Base-by-base conservation (phyloP, 768 basidiomycete genomes). In the Pulveroboletus sp. region DNA sequence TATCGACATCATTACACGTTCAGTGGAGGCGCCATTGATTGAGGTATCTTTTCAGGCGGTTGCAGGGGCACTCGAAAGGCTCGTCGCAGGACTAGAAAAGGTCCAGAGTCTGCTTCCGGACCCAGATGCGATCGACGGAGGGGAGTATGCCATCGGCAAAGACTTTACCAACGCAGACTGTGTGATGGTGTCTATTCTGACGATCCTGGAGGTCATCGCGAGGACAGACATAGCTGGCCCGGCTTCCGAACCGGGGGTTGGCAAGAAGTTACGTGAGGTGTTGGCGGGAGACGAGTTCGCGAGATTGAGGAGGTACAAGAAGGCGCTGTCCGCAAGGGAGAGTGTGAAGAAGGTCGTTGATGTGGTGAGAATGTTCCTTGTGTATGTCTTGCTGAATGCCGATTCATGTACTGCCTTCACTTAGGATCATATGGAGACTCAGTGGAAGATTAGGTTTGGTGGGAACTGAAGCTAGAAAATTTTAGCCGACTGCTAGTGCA, bases 161-260 rank as follows among this genome's bases (percentile, higher is more conserved):
- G 68, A 76, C 42, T 86, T 74, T 62, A 80, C 75, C 25, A 77
- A 76, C 47, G 84, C 83, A 4, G 85, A 85, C 56, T 77, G 78
- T 19, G 78, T 76, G 2, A 62, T 82, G 25, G 69, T 72, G 5
- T 83, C 85, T 4, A 77, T 82, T 68, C 56, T 85, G 9, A 78
- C 71, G 4, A 65, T 80, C 7, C 51, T 75, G 29, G 70, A 75
- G 37, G 43, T 77, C 1, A 0, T 23, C 8, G 53, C 78, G n/a
- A 68, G 67, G 59, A 73, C 78, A 46, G 79, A 81, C 36, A n/a
- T n/a, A n/a, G n/a, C n/a, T n/a, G n/a, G n/a, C 31, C 79, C 17
- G 81, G 82, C 0, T 25, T 84, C 67, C 49, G 68, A 72, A 20
- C 68, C 62, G 21, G 82, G 77, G 8, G 68, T 72, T 16, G 81